Conservation (phyloP, 1,284 basidiomycete species). For the Microbotryum lychnidis-dioicae region DNA sequence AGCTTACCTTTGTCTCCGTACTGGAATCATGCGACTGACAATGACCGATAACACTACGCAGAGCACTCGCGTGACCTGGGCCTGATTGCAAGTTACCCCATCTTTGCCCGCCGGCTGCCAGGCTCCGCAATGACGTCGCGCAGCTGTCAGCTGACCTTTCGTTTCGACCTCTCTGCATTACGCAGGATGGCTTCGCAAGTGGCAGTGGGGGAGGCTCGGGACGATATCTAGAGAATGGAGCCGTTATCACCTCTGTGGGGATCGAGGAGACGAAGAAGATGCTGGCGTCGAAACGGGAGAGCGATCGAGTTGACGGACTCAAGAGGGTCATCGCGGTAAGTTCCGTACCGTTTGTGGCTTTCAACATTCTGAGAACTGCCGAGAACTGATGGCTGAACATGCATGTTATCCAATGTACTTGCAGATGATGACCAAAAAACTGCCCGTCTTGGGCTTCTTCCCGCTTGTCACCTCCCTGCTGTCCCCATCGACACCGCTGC, state of each 20-base stretch:
- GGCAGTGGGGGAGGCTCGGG: conserved; percentile 28
- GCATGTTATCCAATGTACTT: conserved; percentile 3
- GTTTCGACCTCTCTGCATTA: neutral
- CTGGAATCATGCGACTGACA: neutral
- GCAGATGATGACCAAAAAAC: conserved; percentile 83
- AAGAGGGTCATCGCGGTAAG: conserved; percentile 81
- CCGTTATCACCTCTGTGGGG: conserved; percentile 27
- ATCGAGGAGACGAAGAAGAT: conserved; percentile 68
- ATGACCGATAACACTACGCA: neutral
- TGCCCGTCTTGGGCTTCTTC: conserved; percentile 84
- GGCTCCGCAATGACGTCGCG: neutral
- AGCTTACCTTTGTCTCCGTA: too few species aligned
- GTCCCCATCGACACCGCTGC: conserved; percentile 50
- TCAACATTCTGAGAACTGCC: conserved; percentile 16
- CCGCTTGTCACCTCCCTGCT: conserved; percentile 63
- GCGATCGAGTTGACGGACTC: conserved; percentile 86
- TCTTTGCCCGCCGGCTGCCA: too few species aligned
- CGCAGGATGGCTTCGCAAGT: conserved; percentile 26
- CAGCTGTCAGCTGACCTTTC: neutral
- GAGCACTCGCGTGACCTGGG: conserved; percentile 30
- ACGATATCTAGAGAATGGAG: conserved; percentile 34
- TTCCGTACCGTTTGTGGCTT: conserved; percentile 16
- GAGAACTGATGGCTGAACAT: conserved; percentile 7
- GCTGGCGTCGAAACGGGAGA: conserved; percentile 73
- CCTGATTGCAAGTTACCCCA: conserved; percentile 14